A percentile compares a stretch with the other conserved stretches of the same genome.
These are phyloP conservation scores for Aphanoascus verrucosus DNA, from an alignment of 2,329 filamentous ascomycete genomes.

Conservation along the genomic window DNA sequence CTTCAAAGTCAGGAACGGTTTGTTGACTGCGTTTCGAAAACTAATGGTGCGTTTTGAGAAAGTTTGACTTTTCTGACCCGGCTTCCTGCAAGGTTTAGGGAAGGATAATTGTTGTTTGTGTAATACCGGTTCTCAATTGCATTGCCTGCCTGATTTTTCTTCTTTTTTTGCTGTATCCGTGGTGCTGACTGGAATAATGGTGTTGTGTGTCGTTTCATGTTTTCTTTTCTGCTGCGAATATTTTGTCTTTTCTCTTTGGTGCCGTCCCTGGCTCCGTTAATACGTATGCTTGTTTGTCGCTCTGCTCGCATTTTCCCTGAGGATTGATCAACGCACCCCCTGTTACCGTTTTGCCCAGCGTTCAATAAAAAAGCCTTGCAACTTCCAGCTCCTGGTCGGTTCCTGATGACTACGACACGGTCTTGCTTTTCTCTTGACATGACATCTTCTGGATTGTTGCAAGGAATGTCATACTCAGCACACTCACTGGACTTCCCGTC, in stretches of 20 bases:
- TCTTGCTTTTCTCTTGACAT: no score
- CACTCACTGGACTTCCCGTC: neutral
- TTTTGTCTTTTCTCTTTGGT: neutral
- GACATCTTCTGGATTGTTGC: neutral
- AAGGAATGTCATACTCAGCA: neutral
- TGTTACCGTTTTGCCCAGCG: no score
- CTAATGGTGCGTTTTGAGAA: neutral
- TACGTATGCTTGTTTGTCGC: neutral
- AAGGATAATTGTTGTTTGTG: neutral
- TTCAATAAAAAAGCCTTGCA: constrained; percentile 15
- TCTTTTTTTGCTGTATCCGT: neutral
- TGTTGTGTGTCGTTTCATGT: constrained; percentile 12
- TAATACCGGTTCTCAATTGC: neutral
- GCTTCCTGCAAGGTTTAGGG: neutral
- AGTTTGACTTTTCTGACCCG: neutral
- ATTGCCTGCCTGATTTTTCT: neutral
- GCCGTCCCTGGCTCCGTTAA: neutral
- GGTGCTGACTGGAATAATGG: constrained; percentile 7
- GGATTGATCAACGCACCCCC: neutral
- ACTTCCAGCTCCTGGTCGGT: no score
- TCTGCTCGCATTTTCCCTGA: neutral
- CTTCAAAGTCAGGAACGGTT: neutral
- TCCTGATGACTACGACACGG: neutral
- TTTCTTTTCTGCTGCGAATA: constrained; percentile 11
- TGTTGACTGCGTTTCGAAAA: neutral